Conservation (phyloP, 2,329 filamentous ascomycete species). For the Diplocarpon mali region DNA sequence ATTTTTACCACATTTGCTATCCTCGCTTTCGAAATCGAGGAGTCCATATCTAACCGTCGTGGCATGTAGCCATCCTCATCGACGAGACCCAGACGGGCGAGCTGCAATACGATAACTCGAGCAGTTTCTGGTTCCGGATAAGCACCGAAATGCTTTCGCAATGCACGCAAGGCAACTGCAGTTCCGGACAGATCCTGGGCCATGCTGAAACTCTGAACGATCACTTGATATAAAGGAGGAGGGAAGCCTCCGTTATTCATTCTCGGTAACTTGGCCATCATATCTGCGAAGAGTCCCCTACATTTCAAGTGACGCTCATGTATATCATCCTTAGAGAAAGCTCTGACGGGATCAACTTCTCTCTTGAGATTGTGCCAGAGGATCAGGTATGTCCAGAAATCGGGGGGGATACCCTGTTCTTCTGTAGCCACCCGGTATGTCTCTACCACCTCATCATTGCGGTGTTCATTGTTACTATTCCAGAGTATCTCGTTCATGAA, state of each 20-base stretch:
- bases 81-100: slow-evolving; percentile 31
- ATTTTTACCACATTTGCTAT: slow-evolving; percentile 34
- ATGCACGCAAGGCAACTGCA: slow-evolving; percentile 36
- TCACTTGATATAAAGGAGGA: slow-evolving; percentile 38
- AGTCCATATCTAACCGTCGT: slow-evolving; percentile 31
- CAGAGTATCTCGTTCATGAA: slow-evolving; percentile 73
- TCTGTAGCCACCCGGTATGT: slow-evolving; percentile 18
- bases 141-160: slow-evolving; percentile 33
- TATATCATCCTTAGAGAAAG: neutral
- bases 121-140: slow-evolving; percentile 36
- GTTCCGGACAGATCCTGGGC: slow-evolving; percentile 37
- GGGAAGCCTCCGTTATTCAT: slow-evolving; percentile 29
- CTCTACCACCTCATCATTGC: slow-evolving; percentile 18
- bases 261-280: slow-evolving; percentile 34
- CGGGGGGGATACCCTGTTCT: slow-evolving; percentile 15
- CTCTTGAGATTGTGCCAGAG: slow-evolving; percentile 25
- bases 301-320: slow-evolving; percentile 7
- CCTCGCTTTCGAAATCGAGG: slow-evolving; percentile 31
- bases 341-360: slow-evolving; percentile 13
- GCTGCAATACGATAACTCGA: slow-evolving; percentile 36
- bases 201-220: slow-evolving; percentile 40
- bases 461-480: slow-evolving; percentile 13
- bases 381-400: slow-evolving; percentile 23
- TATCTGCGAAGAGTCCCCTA: slow-evolving; percentile 33
- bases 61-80: slow-evolving; percentile 23